Conservation (phyloP, 768 basidiomycete species). For the Suillus fuscotomentosus region DNA sequence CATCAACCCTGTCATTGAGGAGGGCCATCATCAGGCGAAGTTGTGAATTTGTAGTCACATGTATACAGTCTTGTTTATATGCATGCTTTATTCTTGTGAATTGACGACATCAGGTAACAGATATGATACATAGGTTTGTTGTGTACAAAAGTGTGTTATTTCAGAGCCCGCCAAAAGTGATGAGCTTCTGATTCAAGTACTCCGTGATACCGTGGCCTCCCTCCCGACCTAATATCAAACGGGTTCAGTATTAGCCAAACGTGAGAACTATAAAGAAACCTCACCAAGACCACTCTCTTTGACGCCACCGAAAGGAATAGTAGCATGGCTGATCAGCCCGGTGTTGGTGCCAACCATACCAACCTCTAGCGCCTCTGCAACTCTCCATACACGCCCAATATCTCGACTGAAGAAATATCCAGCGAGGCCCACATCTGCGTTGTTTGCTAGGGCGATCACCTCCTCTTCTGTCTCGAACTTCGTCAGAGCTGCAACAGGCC, state of each 20-base stretch:
- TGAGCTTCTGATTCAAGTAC: slow-evolving; percentile 80
- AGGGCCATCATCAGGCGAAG: slow-evolving; percentile 42
- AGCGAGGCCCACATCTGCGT: slow-evolving; percentile 80
- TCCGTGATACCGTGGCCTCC: slow-evolving; percentile 91
- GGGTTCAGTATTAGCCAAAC: slow-evolving; percentile 4
- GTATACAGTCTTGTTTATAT: background rate
- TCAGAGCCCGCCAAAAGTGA: slow-evolving; percentile 74
- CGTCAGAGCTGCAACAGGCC: slow-evolving; percentile 82
- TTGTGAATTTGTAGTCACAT: slow-evolving; percentile 30
- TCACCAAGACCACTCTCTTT: slow-evolving; percentile 81
- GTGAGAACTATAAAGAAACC: slow-evolving; percentile 20
- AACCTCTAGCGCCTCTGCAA: slow-evolving; percentile 91
- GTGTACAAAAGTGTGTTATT: background rate
- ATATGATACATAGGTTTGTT: slow-evolving; percentile 4
- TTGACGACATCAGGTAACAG: background rate
- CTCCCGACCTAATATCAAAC: slow-evolving; percentile 56
- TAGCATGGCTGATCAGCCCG: slow-evolving; percentile 72
- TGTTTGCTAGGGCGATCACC: slow-evolving; percentile 83
- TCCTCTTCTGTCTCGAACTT: slow-evolving; percentile 95
- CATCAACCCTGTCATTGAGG: slow-evolving; percentile 76
- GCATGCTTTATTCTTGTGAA: background rate
- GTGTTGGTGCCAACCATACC: slow-evolving; percentile 92
- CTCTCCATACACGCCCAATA: slow-evolving; percentile 87
- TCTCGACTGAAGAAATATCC: slow-evolving; percentile 93
- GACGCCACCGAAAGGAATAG: slow-evolving; percentile 86